phyloP scores from a whole-genome alignment of 2,329 filamentous ascomycete genomes.

The Beauveria sp. region DNA sequence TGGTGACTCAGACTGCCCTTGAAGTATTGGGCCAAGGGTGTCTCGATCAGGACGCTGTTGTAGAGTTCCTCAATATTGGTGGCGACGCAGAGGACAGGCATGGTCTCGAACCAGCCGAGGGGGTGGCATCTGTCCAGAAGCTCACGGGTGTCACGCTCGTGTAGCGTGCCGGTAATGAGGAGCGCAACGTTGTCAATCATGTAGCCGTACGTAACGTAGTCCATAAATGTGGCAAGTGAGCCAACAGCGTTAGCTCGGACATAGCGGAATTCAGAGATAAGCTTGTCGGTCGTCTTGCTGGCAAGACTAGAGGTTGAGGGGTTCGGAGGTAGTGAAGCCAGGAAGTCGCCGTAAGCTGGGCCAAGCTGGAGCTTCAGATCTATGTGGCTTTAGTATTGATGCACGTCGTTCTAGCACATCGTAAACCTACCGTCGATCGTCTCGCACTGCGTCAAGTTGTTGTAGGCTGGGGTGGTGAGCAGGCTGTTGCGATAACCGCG shows the following conservation, averaged over 20 bases:
- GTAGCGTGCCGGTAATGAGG: constrained; percentile 92
- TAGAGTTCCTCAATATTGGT: constrained; percentile 99
- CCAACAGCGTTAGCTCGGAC: constrained; percentile 89
- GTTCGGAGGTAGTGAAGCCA: constrained; percentile 87
- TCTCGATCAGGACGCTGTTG: constrained; percentile 96
- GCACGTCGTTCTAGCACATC: not conserved
- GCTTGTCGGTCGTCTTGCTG: constrained; percentile 93
- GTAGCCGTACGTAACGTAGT: constrained; percentile 97
- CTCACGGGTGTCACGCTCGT: constrained; percentile 94
- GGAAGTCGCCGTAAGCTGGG: constrained; percentile 94
- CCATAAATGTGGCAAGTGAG: constrained; percentile 88
- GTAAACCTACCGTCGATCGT: constrained; percentile 73
- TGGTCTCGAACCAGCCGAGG: constrained; percentile 96
- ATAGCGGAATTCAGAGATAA: constrained; percentile 95
- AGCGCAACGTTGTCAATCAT: constrained; percentile 99
- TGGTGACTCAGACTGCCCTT: constrained; percentile 94
- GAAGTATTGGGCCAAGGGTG: constrained; percentile 91
- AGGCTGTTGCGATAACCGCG: constrained; percentile 94
- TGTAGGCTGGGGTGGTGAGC: constrained; percentile 83
- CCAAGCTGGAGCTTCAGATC: constrained; percentile 97
- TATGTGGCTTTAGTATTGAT: constrained; percentile 28
- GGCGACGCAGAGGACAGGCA: constrained; percentile 95
- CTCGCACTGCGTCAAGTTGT: constrained; percentile 95
- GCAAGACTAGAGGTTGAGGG: constrained; percentile 93
- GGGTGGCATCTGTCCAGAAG: constrained; percentile 93